phyloP scores from a whole-genome alignment of 2,329 filamentous ascomycete genomes.

The Trichoderma koningii region DNA sequence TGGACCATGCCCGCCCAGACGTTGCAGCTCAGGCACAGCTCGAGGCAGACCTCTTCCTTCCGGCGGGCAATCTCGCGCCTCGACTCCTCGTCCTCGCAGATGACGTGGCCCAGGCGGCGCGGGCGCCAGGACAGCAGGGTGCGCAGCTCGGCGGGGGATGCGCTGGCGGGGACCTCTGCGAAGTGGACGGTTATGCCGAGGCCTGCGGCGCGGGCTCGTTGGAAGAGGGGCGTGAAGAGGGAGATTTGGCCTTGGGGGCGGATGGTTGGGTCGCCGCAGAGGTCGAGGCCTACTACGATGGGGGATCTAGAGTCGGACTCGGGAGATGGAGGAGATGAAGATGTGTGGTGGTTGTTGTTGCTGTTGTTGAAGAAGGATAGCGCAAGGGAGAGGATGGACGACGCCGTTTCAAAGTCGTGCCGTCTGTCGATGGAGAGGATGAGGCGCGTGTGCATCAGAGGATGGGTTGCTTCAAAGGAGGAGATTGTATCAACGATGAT shows the following conservation, averaged over 20 bases:
- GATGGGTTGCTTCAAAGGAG: conserved; percentile 47
- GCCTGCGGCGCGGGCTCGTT: conserved; percentile 54
- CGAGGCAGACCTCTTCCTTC: conserved; percentile 59
- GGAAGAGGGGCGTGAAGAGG: conserved; percentile 62
- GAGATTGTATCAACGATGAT: conserved; percentile 67
- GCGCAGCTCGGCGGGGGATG: conserved; percentile 60
- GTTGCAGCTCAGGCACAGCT: conserved; percentile 80
- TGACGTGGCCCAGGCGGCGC: conserved; percentile 74
- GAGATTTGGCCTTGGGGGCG: conserved; percentile 58
- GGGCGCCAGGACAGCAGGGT: conserved; percentile 67
- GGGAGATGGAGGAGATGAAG: too few species aligned
- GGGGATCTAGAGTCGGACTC: too few species aligned
- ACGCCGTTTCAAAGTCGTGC: conserved; percentile 59
- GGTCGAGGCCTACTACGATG: conserved; percentile 70
- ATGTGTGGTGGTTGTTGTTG: neutral
- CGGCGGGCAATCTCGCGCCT: conserved; percentile 55
- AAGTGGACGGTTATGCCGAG: conserved; percentile 76
- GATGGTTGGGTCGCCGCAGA: conserved; percentile 70
- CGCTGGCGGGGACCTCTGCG: conserved; percentile 65
- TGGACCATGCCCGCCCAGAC: conserved; percentile 73
- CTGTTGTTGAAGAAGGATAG: conserved; percentile 45
- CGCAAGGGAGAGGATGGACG: conserved; percentile 66
- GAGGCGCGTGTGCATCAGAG: conserved; percentile 60
- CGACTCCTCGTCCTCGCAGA: conserved; percentile 66
- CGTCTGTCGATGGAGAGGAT: conserved; percentile 76